phyloP scores from a whole-genome alignment of 1,284 basidiomycete genomes.

The Tetrapyrgos nigripes region DNA sequence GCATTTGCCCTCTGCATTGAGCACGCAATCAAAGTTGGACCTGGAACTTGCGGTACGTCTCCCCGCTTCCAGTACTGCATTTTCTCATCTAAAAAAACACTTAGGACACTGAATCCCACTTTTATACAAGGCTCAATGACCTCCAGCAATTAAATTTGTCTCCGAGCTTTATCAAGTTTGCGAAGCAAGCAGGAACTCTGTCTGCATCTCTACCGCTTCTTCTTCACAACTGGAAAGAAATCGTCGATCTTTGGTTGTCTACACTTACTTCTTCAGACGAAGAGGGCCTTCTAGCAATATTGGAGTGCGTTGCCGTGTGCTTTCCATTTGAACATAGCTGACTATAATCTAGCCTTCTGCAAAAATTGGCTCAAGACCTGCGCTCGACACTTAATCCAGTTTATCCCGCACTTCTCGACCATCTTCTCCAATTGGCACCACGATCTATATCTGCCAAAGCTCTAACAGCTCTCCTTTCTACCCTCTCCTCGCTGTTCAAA shows the following conservation, averaged over 20 bases:
- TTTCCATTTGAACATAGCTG: constrained; percentile 16
- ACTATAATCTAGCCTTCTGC: constrained; percentile 61
- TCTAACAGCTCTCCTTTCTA: constrained; percentile 67
- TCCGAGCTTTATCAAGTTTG: constrained; percentile 76
- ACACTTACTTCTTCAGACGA: constrained; percentile 66
- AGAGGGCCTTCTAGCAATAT: constrained; percentile 69
- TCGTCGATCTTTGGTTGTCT: constrained; percentile 66
- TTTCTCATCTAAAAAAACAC: constrained; percentile 3
- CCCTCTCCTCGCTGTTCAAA: constrained; percentile 71
- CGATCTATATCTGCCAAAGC: constrained; percentile 62
- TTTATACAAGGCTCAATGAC: constrained; percentile 69
- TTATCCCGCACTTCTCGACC: constrained; percentile 59
- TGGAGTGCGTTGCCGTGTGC: constrained; percentile 63
- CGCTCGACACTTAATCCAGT: constrained; percentile 70
- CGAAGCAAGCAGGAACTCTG: constrained; percentile 62
- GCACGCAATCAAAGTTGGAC: constrained; percentile 39
- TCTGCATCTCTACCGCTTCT: constrained; percentile 83
- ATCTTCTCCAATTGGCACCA: constrained; percentile 63
- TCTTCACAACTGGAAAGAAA: constrained; percentile 78
- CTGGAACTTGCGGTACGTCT: constrained; percentile 63
- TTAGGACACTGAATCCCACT: constrained; percentile 77
- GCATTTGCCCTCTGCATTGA: constrained; percentile 71
- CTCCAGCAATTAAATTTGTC: constrained; percentile 85
- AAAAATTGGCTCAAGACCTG: constrained; percentile 78
- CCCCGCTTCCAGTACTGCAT: neutral